Conservation (phyloP, 2,329 filamentous ascomycete genomes). For the Pyrenophora teres region DNA sequence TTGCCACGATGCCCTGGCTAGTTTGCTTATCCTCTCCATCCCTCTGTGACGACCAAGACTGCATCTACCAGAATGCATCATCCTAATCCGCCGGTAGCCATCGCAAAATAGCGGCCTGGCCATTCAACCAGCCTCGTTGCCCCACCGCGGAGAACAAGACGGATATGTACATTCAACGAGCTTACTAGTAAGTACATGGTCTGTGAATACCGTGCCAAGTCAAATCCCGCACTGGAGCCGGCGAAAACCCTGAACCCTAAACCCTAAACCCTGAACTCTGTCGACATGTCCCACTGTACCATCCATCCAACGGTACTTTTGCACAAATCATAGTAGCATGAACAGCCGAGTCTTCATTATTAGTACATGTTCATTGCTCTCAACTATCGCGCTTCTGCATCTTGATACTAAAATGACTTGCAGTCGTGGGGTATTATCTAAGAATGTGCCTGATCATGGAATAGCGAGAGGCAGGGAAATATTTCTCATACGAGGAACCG, state of each 20-base stretch:
- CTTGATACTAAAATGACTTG: conserved; percentile 6
- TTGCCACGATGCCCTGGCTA: no score
- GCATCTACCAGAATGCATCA: no score
- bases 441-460: not conserved
- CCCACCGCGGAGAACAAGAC: no score
- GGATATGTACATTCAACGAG: no score
- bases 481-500: no score
- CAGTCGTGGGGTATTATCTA: conserved; percentile 9
- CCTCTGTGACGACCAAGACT: not conserved
- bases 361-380: conserved; percentile 1
- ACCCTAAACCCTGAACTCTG: not conserved
- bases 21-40: not conserved
- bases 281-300: not conserved
- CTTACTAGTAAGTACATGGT: no score
- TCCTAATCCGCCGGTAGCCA: no score
- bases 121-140: no score
- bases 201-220: not conserved
- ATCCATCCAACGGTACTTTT: conserved; percentile 3
- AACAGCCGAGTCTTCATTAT: not conserved
- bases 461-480: conserved; percentile 1
- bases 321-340: not conserved
- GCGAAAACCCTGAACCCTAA: not conserved
- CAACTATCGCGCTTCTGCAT: conserved; percentile 1
- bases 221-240: not conserved
- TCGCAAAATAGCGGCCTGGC: no score